Conservation (phyloP, 176 grass and related monocot genomes). For the Triticum dicoccoides region DNA sequence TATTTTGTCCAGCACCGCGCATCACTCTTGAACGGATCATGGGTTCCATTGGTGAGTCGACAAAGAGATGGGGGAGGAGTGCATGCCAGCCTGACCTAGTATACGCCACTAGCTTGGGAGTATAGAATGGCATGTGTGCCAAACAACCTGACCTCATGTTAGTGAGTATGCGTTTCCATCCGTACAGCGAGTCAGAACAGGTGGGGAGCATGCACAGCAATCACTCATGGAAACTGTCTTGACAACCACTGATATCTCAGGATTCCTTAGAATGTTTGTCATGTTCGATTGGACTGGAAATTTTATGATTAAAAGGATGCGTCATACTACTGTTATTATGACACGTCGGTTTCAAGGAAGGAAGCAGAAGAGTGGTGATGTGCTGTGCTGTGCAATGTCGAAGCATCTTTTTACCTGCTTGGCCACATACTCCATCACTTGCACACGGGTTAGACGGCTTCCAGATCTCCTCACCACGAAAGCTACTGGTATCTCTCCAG, state of each 20-base stretch:
- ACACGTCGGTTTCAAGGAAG: not conserved
- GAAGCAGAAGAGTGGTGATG: not conserved
- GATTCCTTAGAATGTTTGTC: conserved; percentile 2
- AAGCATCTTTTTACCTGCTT: conserved; percentile 62
- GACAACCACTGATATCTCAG: conserved; percentile 11
- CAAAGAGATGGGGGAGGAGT: conserved; percentile 22
- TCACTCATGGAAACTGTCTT: not conserved
- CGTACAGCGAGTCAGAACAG: conserved; percentile 10
- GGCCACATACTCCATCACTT: conserved; percentile 78
- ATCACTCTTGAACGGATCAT: conserved; percentile 7
- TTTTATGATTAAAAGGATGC: not conserved
- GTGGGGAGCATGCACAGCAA: conserved; percentile 42
- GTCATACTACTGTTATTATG: not conserved
- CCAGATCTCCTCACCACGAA: conserved; percentile 73
- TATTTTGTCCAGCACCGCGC: not conserved
- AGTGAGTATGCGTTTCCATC: conserved; percentile 21
- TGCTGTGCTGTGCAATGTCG: not conserved
- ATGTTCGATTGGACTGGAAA: not conserved
- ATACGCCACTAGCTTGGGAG: not conserved
- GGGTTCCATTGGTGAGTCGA: conserved; percentile 17
- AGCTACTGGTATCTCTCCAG: conserved; percentile 90
- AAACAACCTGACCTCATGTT: conserved; percentile 24
- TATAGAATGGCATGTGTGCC: conserved; percentile 1
- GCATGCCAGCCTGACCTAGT: conserved; percentile 13
- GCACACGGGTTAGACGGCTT: conserved; percentile 53